These are phyloP conservation scores for Combretum micranthum DNA, from an alignment of 345 rosid genomes.

Conservation along the genomic window DNA sequence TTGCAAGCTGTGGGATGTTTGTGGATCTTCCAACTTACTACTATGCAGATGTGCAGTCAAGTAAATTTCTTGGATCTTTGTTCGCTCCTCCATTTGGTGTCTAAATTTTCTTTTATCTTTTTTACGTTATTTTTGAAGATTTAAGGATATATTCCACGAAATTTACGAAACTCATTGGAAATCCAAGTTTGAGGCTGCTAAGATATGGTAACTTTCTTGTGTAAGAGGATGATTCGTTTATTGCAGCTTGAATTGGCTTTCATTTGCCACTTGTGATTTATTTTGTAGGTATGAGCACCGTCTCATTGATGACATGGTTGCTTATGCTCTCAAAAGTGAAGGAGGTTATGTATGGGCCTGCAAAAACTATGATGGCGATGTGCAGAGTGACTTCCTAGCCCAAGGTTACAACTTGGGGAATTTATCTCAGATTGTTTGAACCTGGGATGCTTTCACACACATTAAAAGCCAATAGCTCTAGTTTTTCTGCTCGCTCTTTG, in stretches of 20 bases:
- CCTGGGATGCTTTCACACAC: too few species aligned
- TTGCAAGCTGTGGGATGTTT: too few species aligned
- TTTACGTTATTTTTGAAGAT: slow-evolving; percentile 33
- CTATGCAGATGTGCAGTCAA: too few species aligned
- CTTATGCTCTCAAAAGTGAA: slow-evolving; percentile 92
- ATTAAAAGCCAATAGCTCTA: too few species aligned
- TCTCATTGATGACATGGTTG: slow-evolving; percentile 99
- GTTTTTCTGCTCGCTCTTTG: too few species aligned
- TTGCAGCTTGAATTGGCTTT: not conserved
- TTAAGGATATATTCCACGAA: slow-evolving; percentile 97
- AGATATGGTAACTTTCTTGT: slow-evolving; percentile 58
- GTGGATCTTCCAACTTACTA: too few species aligned
- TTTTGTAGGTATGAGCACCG: slow-evolving; percentile 95
- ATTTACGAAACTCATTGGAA: slow-evolving; percentile 93
- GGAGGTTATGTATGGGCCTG: slow-evolving; percentile 99
- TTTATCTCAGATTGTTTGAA: too few species aligned
- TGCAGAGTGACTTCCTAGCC: too few species aligned
- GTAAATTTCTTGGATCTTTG: too few species aligned
- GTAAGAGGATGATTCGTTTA: not conserved
- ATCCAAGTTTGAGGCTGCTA: slow-evolving; percentile 85
- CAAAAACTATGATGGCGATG: slow-evolving; percentile 99
- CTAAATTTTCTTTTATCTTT: slow-evolving; percentile 2
- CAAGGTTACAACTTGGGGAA: too few species aligned
- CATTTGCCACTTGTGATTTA: not conserved
- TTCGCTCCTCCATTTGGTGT: not conserved